Evolutionary conservation across 2,329 filamentous ascomycete genomes (phyloP).

Genomic region (Paraphaeosphaeria minitans): DNA sequence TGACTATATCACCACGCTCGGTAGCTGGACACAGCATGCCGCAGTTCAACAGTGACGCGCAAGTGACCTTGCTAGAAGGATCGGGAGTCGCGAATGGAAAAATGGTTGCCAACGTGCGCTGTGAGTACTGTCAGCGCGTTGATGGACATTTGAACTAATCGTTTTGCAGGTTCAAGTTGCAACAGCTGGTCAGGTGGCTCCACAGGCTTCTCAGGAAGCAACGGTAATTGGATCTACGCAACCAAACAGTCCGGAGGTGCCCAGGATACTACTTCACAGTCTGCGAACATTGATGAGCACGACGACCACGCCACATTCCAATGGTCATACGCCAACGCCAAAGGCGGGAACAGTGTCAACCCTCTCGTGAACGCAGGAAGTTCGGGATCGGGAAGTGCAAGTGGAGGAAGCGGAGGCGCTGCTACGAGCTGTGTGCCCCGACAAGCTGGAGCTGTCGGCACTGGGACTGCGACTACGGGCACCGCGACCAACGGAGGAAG

Average conservation of each 20-base stretch:
- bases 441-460: slow-evolving; percentile 20
- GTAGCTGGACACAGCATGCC: slow-evolving; percentile 54
- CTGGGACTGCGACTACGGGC: not conserved
- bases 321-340: slow-evolving; percentile 56
- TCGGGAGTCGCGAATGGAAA: slow-evolving; percentile 58
- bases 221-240: slow-evolving; percentile 59
- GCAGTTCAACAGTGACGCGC: slow-evolving; percentile 46
- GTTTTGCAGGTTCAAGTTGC: slow-evolving; percentile 55
- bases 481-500: slow-evolving; percentile 4
- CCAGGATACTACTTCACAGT: slow-evolving; percentile 54
- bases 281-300: slow-evolving; percentile 54
- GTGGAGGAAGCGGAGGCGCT: slow-evolving; percentile 2
- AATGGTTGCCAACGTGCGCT: slow-evolving; percentile 63
- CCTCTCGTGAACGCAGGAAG: slow-evolving; percentile 45
- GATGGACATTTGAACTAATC: slow-evolving; percentile 16
- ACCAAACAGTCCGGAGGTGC: slow-evolving; percentile 52
- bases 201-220: slow-evolving; percentile 54
- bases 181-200: slow-evolving; percentile 57
- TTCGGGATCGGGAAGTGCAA: slow-evolving; percentile 22
- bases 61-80: slow-evolving; percentile 58
- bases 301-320: slow-evolving; percentile 48
- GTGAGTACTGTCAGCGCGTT: slow-evolving; percentile 37
- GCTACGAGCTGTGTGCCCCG: slow-evolving; percentile 40
- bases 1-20: slow-evolving; percentile 61
- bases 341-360: slow-evolving; percentile 55